Evolutionary conservation across 768 basidiomycete genomes (phyloP).

Genomic region (Crassisporium funariophilum): DNA sequence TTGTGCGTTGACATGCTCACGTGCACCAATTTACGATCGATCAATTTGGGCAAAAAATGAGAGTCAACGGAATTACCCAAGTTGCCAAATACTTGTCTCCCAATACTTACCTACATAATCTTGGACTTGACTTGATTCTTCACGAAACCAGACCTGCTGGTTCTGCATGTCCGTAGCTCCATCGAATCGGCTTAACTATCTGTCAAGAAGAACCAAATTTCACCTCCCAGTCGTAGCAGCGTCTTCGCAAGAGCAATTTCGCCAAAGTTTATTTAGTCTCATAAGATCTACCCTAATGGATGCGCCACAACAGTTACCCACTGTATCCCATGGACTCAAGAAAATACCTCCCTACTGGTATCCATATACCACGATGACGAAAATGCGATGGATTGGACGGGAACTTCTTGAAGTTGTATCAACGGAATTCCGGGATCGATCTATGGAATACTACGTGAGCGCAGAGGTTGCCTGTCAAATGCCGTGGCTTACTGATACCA

Average conservation of each 20-base stretch:
- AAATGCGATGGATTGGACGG: slow-evolving; percentile 85
- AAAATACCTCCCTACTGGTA: slow-evolving; percentile 91
- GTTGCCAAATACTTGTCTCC: too few species aligned
- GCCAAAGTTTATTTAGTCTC: slow-evolving; percentile 54
- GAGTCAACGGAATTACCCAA: too few species aligned
- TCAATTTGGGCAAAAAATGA: too few species aligned
- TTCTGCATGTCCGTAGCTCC: slow-evolving; percentile 21
- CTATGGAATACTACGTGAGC: slow-evolving; percentile 95
- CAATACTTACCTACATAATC: too few species aligned
- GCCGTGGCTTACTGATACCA: slow-evolving; percentile 17
- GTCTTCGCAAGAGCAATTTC: slow-evolving; percentile 56
- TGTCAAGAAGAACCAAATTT: slow-evolving; percentile 36
- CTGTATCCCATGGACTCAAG: slow-evolving; percentile 54
- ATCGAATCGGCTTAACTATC: slow-evolving; percentile 25
- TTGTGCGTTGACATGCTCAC: too few species aligned
- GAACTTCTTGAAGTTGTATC: slow-evolving; percentile 91
- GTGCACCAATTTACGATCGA: too few species aligned
- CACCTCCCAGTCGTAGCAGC: slow-evolving; percentile 49
- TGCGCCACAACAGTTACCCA: slow-evolving; percentile 26
- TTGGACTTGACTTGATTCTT: too few species aligned
- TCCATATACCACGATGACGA: slow-evolving; percentile 91
- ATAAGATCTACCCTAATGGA: slow-evolving; percentile 51
- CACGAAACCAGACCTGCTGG: too few species aligned
- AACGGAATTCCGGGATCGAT: slow-evolving; percentile 92
- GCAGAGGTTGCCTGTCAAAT: not conserved